phyloP scores from a whole-genome alignment of 306 rosid species.

The Hylodesmum podocarpum region DNA sequence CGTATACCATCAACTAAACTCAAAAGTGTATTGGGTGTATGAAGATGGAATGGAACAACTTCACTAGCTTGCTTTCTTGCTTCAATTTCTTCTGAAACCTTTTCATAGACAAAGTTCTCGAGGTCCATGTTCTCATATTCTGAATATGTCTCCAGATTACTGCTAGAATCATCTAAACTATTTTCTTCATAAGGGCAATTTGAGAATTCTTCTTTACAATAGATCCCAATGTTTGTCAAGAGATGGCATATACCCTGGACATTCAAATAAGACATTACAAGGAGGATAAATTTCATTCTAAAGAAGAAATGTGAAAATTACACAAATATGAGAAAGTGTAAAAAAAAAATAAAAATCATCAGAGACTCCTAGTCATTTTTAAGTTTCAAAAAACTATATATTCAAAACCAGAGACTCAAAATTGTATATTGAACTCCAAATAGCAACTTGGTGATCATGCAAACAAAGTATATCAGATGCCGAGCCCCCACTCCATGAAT shows the following conservation, averaged over 20 bases:
- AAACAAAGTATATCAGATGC: conserved; percentile 1
- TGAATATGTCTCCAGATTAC: conserved; percentile 68
- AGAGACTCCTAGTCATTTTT: background rate
- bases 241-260: conserved; percentile 88
- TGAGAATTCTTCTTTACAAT: conserved; percentile 72
- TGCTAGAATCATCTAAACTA: conserved; percentile 64
- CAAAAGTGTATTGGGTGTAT: conserved; percentile 69
- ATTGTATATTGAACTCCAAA: background rate
- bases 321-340: conserved; percentile 5
- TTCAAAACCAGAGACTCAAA: background rate
- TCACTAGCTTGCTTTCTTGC: conserved; percentile 76
- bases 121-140: conserved; percentile 93
- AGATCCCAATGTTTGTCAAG: conserved; percentile 70
- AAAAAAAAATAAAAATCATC: background rate
- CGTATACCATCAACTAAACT: conserved; percentile 78
- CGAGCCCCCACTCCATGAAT: background rate
- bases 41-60: conserved; percentile 80
- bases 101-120: conserved; percentile 80
- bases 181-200: conserved; percentile 65
- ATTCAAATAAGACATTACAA: conserved; percentile 26
- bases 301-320: conserved; percentile 10
- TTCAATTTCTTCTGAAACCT: conserved; percentile 86
- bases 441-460: background rate
- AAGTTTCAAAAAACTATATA: background rate
- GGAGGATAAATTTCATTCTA: conserved; percentile 6